phyloP scores from a whole-genome alignment of 2,329 filamentous ascomycete species.

The Botrytis squamosa region DNA sequence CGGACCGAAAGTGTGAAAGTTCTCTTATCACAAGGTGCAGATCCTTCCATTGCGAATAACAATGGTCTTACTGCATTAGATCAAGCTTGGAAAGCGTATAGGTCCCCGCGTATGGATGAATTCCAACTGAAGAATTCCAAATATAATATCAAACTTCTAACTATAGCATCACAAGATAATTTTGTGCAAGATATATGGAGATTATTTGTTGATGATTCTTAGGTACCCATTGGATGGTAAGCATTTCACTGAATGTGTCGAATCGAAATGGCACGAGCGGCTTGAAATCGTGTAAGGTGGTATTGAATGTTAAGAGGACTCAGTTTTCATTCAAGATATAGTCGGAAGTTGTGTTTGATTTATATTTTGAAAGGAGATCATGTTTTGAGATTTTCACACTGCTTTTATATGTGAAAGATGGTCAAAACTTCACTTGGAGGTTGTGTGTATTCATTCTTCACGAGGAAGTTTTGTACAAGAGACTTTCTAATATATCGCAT shows the following conservation, averaged over 20 bases:
- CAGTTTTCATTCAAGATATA: neutral
- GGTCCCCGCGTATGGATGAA: too few species aligned
- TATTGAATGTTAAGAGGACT: rapidly evolving
- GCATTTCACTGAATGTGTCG: neutral
- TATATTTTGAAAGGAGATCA: rapidly evolving
- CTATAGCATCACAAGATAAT: neutral
- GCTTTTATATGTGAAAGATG: rapidly evolving
- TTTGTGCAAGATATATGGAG: neutral
- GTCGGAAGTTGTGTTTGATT: rapidly evolving
- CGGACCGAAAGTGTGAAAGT: too few species aligned
- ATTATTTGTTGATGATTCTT: neutral
- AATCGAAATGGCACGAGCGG: rapidly evolving
- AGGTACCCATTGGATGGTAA: neutral
- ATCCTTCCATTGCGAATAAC: neutral
- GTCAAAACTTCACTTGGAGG: too few species aligned
- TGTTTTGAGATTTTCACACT: rapidly evolving
- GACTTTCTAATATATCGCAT: too few species aligned
- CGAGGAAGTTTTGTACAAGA: too few species aligned
- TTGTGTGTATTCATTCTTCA: too few species aligned
- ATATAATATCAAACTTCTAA: too few species aligned
- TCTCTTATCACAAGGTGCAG: neutral
- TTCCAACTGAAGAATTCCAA: too few species aligned
- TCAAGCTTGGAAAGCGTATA: rapidly evolving
- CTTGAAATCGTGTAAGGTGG: neutral
- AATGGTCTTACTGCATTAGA: neutral